A percentile compares a stretch with the other conserved stretches of the same genome.
Conservation (phyloP, 1,284 basidiomycete genomes). For the Tremellales sp. region DNA sequence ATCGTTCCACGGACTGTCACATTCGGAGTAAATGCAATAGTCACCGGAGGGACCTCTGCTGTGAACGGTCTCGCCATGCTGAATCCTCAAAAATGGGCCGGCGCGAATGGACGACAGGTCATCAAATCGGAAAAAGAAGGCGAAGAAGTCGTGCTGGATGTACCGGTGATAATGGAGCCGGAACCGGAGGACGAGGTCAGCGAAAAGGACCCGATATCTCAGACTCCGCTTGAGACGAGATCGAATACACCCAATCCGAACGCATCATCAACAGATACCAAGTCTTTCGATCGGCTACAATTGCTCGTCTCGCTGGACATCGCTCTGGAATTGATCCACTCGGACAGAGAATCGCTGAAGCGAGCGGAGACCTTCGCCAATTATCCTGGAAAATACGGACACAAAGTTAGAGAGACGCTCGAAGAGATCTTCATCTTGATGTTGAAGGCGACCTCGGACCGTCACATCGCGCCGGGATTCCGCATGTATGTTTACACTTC, state of each 20-base stretch:
- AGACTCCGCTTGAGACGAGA: background rate
- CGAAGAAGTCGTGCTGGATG: slow-evolving; percentile 56
- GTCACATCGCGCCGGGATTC: slow-evolving; percentile 85
- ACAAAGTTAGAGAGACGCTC: slow-evolving; percentile 77
- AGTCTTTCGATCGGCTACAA: slow-evolving; percentile 64
- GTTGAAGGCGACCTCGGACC: slow-evolving; percentile 69
- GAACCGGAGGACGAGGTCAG: slow-evolving; percentile 5
- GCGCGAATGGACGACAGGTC: slow-evolving; percentile 20
- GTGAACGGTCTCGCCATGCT: slow-evolving; percentile 81
- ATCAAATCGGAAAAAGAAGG: slow-evolving; percentile 22
- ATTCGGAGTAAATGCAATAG: slow-evolving; percentile 66
- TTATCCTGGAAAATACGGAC: slow-evolving; percentile 78
- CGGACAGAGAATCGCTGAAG: slow-evolving; percentile 83
- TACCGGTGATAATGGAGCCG: slow-evolving; percentile 58
- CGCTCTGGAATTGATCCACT: slow-evolving; percentile 87
- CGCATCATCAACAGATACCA: slow-evolving; percentile 22
- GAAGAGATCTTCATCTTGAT: slow-evolving; percentile 88
- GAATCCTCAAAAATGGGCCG: slow-evolving; percentile 76
- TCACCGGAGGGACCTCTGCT: slow-evolving; percentile 62
- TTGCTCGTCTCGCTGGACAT: slow-evolving; percentile 85
- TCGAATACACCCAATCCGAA: slow-evolving; percentile 14
- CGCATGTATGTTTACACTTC: slow-evolving; percentile 56
- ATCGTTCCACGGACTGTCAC: slow-evolving; percentile 84
- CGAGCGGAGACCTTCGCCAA: slow-evolving; percentile 82
- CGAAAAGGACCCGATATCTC: slow-evolving; percentile 6